Evolutionary conservation across 1,284 basidiomycete genomes (phyloP).

Genomic region (Chiua sp.): DNA sequence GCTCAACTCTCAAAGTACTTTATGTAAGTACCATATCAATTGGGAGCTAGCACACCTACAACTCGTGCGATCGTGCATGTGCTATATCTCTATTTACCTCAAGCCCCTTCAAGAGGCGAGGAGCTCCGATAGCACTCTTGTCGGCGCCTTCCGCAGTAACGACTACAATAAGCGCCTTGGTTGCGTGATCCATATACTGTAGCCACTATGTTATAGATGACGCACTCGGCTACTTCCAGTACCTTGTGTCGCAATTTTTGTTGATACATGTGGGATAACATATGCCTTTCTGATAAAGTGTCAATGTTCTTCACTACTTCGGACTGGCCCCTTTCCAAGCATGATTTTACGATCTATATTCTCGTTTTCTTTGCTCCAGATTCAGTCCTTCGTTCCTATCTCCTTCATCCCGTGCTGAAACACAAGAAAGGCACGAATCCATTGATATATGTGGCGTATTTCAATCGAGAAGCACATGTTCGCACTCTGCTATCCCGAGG

Average conservation of each 20-base stretch:
- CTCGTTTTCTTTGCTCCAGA: conserved; percentile 7
- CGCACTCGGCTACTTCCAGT: neutral
- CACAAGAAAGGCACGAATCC: conserved; percentile 16
- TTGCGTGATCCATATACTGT: neutral
- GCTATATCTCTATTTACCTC: conserved; percentile 1
- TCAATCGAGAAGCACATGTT: neutral
- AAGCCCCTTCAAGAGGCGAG: neutral
- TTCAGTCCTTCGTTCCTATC: neutral
- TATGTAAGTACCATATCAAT: conserved; percentile 5
- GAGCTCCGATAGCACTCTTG: too few relatives aligned
- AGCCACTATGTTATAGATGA: neutral
- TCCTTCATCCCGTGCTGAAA: neutral
- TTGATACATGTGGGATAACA: neutral
- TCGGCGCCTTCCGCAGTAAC: too few relatives aligned
- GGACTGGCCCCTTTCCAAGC: neutral
- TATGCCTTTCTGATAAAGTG: neutral
- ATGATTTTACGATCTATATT: conserved; percentile 14
- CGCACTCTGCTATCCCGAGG: conserved; percentile 6
- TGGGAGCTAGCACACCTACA: neutral
- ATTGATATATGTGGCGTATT: conserved; percentile 4
- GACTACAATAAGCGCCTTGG: too few relatives aligned
- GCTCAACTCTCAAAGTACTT: neutral
- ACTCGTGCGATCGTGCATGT: conserved; percentile 6
- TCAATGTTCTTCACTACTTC: too few relatives aligned
- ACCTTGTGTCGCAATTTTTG: neutral